Percentiles rank a stretch among this genome's conserved stretches.
These are phyloP conservation scores for Pythium phragmitis DNA, from an alignment of 352 stramenopile genomes.

Conservation along the genomic window DNA sequence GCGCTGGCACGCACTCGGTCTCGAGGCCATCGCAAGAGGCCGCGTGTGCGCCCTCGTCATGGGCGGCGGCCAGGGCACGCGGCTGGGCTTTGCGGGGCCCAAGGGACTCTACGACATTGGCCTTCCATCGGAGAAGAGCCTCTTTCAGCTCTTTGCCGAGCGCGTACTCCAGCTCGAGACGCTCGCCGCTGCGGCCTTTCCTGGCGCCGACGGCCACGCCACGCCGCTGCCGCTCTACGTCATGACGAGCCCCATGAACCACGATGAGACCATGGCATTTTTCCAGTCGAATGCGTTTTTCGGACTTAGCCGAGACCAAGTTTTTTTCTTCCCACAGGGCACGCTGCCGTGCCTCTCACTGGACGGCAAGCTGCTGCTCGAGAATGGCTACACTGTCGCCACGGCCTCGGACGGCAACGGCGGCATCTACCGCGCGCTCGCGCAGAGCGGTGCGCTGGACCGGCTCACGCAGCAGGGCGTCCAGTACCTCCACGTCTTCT, in stretches of 20 bases:
- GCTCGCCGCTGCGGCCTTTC: constrained; percentile 18
- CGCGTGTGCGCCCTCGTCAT: constrained; percentile 95
- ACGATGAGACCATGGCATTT: constrained; percentile 90
- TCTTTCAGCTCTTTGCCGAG: constrained; percentile 96
- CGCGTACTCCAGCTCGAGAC: constrained; percentile 78
- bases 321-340: constrained; percentile 96
- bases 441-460: constrained; percentile 84
- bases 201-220: neutral
- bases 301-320: constrained; percentile 81
- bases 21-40: constrained; percentile 80
- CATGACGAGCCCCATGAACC: constrained; percentile 98
- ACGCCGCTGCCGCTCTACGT: constrained; percentile 87
- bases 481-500: constrained; percentile 96
- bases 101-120: constrained; percentile 96
- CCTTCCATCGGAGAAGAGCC: constrained; percentile 87
- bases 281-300: constrained; percentile 93
- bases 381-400: constrained; percentile 78
- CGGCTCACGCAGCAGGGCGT: constrained; percentile 87
- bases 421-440: constrained; percentile 93
- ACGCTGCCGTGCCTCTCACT: constrained; percentile 94
- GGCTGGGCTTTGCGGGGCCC: constrained; percentile 94
- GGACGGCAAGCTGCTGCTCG: constrained; percentile 96
- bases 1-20: constrained; percentile 46
- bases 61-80: constrained; percentile 94
- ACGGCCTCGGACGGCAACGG: constrained; percentile 98